phyloP scores from a whole-genome alignment of 108 stramenopile genomes.

The Nannochloropsis oceanica region DNA sequence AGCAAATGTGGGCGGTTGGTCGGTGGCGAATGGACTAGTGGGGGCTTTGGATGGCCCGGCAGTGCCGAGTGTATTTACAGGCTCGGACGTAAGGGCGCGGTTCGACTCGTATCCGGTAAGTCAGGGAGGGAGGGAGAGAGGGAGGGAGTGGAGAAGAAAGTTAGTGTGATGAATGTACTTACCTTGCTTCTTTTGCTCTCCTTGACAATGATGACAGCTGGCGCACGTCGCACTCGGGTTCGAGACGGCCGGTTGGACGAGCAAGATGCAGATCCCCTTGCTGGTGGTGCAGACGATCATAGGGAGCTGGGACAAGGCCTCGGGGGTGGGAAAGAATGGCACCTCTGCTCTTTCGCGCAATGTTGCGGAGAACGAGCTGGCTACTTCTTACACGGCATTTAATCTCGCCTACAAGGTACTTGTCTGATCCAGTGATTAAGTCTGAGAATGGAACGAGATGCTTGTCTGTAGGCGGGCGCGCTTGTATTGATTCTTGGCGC shows the following conservation, averaged over 20 bases:
- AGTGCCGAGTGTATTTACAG: background rate
- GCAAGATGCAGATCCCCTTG: constrained; percentile 82
- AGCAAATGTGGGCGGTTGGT: constrained; percentile 45
- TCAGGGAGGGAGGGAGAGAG: background rate
- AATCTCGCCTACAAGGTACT: constrained; percentile 77
- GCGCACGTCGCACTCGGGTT: constrained; percentile 90
- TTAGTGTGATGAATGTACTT: background rate
- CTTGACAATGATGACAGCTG: constrained; percentile 58
- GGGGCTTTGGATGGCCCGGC: too few species aligned
- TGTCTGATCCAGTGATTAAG: background rate
- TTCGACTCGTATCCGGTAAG: background rate
- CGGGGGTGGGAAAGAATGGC: constrained; percentile 61
- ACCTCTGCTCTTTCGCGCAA: constrained; percentile 72
- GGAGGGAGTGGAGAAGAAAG: background rate
- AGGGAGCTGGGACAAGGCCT: constrained; percentile 69
- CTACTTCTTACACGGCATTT: constrained; percentile 77
- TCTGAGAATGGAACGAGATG: too few species aligned
- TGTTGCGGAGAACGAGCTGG: constrained; percentile 68
- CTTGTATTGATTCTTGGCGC: too few species aligned
- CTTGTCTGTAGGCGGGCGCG: too few species aligned
- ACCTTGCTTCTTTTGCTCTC: background rate
- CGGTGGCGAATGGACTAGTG: background rate
- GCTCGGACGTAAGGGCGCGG: background rate
- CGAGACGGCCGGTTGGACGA: constrained; percentile 84
- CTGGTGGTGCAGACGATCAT: constrained; percentile 88